Percentiles rank a stretch among this genome's conserved stretches.
phyloP scores from a whole-genome alignment of 805 yeast species.

The Ogataea minuta region DNA sequence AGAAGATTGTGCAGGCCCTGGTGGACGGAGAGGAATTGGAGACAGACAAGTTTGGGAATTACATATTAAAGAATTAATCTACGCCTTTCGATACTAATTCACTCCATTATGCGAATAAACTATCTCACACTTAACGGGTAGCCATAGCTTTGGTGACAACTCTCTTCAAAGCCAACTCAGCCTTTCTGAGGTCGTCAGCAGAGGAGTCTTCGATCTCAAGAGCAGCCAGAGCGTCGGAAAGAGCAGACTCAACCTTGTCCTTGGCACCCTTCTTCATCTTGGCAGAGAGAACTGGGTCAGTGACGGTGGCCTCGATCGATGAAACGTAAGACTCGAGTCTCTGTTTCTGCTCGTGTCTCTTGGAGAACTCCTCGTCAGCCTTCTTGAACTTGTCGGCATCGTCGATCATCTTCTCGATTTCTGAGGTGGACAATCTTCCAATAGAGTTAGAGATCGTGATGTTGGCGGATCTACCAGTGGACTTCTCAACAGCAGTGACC shows the following conservation, averaged over 20 bases:
- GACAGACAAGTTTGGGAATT: constrained; percentile 82
- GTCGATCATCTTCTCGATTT: constrained; percentile 96
- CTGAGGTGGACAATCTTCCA: constrained; percentile 95
- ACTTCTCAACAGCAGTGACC: constrained; percentile 98
- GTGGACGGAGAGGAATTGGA: constrained; percentile 65
- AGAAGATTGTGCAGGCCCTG: constrained; percentile 66
- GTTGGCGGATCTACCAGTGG: constrained; percentile 97
- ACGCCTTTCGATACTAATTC: constrained; percentile 8
- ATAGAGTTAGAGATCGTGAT: constrained; percentile 98
- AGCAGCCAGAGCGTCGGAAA: constrained; percentile 97
- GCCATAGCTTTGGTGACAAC: constrained; percentile 99
- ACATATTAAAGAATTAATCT: constrained; percentile 53
- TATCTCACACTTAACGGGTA: constrained; percentile 67
- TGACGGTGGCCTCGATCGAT: constrained; percentile 90
- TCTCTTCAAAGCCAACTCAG: constrained; percentile 98
- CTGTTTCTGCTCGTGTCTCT: constrained; percentile 99
- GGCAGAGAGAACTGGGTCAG: constrained; percentile 97
- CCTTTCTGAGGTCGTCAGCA: constrained; percentile 98
- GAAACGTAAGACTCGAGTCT: constrained; percentile 98
- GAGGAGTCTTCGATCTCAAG: constrained; percentile 94
- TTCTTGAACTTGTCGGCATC: constrained; percentile 99
- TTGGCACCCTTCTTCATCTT: constrained; percentile 96
- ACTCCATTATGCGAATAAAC: constrained; percentile 19
- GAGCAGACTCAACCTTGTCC: constrained; percentile 96
- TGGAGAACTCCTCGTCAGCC: constrained; percentile 97